Evolutionary conservation across 176 grass and related monocot genomes (phyloP), one percentile per base, ranked within the genome.

Genomic region (Oryza coarctata): DNA sequence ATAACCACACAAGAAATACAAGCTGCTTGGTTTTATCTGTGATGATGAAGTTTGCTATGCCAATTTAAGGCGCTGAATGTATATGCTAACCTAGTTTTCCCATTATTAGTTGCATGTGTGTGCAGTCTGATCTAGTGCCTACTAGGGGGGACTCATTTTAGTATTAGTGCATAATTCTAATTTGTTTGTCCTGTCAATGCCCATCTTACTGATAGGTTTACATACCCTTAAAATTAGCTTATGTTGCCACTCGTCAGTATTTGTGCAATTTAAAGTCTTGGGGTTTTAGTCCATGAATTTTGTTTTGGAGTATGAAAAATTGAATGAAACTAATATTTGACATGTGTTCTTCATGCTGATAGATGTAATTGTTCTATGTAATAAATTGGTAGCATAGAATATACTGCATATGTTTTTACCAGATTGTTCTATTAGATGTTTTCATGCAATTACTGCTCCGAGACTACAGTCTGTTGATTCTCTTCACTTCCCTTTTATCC

Each of bases 241-340:
- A 60, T 44, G 22, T 17, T 81, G 34, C 20, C 77, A 68, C 17
- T 32, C 3, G 60, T 45, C 26, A 57, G 69, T n/a, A 41, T 7
- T 15, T 82, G 18, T 57, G 6, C 26, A 75, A 82, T 26, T 80
- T 80, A 20, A 80, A 35, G 4, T 77, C 29, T 86, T 1, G 3
- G 32, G 55, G 11, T 28, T 76, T 68, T 30, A 6, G 8, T 12
- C 17, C 27, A 41, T 3, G 1, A 57, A 0, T 5, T 41, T 63
- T 44, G 9, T 65, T 35, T 85, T 68, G 15, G 1, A 45, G 9
- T 67, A 30, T 60, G 18, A 43, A 77, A 11, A 39, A 65, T n/a
- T 52, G 45, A 74, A 68, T 29, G 45, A 47, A 83, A 71, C 20
- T 80, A 35, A 63, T 75, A 44, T 80, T 75, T 74, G 20, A 36